Evolutionary conservation across 306 rosid genomes (phyloP), one percentile per base, ranked within the genome.

Genomic region (Vigna hirtella): DNA sequence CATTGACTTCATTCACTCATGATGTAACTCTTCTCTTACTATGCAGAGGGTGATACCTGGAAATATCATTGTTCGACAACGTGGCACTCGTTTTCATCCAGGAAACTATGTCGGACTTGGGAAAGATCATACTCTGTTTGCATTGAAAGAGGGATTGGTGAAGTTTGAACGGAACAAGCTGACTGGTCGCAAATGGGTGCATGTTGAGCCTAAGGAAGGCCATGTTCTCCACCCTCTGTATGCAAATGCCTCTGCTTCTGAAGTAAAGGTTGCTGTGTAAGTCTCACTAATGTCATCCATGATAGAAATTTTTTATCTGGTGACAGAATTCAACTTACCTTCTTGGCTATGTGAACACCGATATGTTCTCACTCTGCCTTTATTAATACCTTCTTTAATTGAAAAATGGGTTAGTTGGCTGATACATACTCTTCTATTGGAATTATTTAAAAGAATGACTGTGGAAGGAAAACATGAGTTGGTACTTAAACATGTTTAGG

Each of bases 51-150:
- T 94, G 71, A 92, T 90, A 78, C 97, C 97, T 2, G 97, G 97
- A 82, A 94, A 94, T 83, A 88, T 94, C 81, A 94, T 90, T 58
- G 97, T 92, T 48, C 81, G 97, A 36, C 97, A 94, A 26, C 91
- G 95, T 0, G 98, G 98, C 48, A 94, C 97, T 28, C 96, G 95
- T 11, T 94, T 92, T 74, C 97, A 94, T 79, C 98, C 98, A 0
- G 97, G 98, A 79, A 84, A 94, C 83, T 94, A 94, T 70, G 97
- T 92, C 36, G 95, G 98, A 57, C 57, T 92, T 0, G 98, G 98
- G 67, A 90, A 84, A 70, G 93, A 94, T 86, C 97, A 94, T 82
- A 90, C 97, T 28, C 90, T 90, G 56, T 94, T 72, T 79, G 98
- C 97, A 2, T 63, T 94, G 83, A 89, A 90, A 87, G 95, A 92